Base-by-base conservation (phyloP, 2,329 filamentous ascomycete genomes). In the Rutstroemia sydowiana region DNA sequence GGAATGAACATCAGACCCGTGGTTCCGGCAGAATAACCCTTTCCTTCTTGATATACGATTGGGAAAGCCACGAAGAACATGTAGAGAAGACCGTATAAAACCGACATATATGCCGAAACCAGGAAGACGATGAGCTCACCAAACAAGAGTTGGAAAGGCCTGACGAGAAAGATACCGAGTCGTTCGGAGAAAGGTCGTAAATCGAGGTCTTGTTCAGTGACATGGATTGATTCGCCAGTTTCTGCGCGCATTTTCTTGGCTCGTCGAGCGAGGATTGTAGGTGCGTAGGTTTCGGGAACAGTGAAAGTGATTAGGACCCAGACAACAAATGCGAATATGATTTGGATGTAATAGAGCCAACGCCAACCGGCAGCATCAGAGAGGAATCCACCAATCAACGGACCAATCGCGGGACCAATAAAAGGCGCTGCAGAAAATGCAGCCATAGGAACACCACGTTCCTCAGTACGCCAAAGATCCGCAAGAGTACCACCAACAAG, bases 1-100 rank as follows among this genome's bases (percentile, higher is more conserved):
- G 88, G 88, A 56, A 93, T 90, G 68, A 95, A 95, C 85, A 93
- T 92, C 8, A 95, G 75, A 43, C 88, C 89, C 0, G 88, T 90
- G 26, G 73, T 83, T 32, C 85, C 78, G 26, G 87, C 77, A 3
- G 76, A 81, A 69, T 85, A 95, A 2, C 86, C 86, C 70, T 95
- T 95, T 54, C 87, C 85, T 68, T 82, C 74, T 54, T 66, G 63
- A 71, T 86, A 95, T 53, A 95, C 74, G 60, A 84, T 79, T 30
- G 81, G 78, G 63, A 71, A 86, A 53, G 62, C 61, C 2, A 65
- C 58, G 43, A 64, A 76, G 62, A 76, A 76, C 73, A 77, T 76
- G 64, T 76, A 65, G 1, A 76, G 30, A 69, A 76, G 59, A 6
- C 72, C 71, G 48, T 88, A 88, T 11, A 92, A 75, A 1, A 93